Conservation (phyloP, 169 alveolate genomes). For the Cryptosporidium xiaoi region DNA sequence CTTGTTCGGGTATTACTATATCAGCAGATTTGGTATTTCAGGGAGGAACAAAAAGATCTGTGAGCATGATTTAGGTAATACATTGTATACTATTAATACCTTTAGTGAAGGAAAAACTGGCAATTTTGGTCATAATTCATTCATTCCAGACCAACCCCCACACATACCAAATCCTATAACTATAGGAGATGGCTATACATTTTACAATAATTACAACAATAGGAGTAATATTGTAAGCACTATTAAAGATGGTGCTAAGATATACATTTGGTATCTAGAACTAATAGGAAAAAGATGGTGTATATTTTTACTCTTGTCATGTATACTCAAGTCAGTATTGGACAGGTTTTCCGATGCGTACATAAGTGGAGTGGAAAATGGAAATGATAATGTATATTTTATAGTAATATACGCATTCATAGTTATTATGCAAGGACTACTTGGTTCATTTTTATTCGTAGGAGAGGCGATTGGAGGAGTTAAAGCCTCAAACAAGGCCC, state of each 20-base stretch:
- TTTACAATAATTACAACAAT: no score
- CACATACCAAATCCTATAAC: no score
- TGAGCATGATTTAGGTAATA: no score
- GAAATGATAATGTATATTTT: constrained; percentile 25
- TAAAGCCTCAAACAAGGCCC: constrained; percentile 52
- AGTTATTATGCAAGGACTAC: constrained; percentile 33
- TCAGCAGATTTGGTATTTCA: no score
- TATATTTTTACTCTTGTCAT: constrained; percentile 15
- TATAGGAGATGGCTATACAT: no score
- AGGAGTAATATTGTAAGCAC: no score
- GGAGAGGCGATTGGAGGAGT: constrained; percentile 71
- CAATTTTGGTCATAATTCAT: no score
- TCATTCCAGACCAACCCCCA: no score
- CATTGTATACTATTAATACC: no score
- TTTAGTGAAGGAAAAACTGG: no score
- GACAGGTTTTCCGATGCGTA: constrained; percentile 59
- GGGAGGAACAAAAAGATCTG: no score
- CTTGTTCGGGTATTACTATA: no score
- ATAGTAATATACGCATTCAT: constrained; percentile 22
- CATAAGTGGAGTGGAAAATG: constrained; percentile 18
- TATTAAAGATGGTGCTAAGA: background rate
- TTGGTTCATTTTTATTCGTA: constrained; percentile 41
- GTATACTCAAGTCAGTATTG: constrained; percentile 33
- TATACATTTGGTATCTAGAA: constrained; percentile 40
- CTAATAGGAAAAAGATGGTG: constrained; percentile 51